phyloP scores from a whole-genome alignment of 345 rosid species.

The Ricinus communis region DNA sequence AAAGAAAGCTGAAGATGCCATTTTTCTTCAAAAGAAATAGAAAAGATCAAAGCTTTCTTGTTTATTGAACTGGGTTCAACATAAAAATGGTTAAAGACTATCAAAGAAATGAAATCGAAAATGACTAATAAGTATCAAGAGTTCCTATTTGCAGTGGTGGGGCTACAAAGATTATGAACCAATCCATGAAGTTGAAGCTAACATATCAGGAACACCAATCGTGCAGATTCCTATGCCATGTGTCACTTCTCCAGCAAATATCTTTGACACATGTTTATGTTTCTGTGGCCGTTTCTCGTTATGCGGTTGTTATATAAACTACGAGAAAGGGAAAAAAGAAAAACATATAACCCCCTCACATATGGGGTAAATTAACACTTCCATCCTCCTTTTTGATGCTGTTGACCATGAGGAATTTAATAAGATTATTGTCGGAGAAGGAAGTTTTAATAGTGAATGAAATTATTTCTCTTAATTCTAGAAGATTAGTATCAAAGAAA shows the following conservation, averaged over 20 bases:
- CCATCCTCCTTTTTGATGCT: too few species aligned
- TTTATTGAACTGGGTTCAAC: not conserved
- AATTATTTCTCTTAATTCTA: too few species aligned
- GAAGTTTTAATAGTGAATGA: too few species aligned
- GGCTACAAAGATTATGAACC: conserved; percentile 13
- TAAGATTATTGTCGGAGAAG: too few species aligned
- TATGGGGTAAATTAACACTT: too few species aligned
- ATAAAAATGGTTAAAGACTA: not conserved
- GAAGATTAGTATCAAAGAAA: too few species aligned
- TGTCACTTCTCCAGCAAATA: conserved; percentile 29
- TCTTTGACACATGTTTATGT: conserved; percentile 6
- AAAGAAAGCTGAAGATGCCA: conserved; percentile 60
- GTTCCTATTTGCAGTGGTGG: too few species aligned
- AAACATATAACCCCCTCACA: too few species aligned
- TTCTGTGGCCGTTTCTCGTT: conserved; percentile 9
- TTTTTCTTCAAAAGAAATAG: conserved; percentile 10
- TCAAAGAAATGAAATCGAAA: not conserved
- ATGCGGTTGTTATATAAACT: not conserved
- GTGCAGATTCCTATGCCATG: conserved; percentile 34
- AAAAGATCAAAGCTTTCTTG: not conserved
- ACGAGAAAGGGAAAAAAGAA: too few species aligned
- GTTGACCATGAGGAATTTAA: too few species aligned
- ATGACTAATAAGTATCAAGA: too few species aligned
- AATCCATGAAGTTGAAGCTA: conserved; percentile 20
- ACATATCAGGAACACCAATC: conserved; percentile 24